Base-by-base conservation (phyloP, 2,329 filamentous ascomycete species). In the Pseudocercospora crystallina region DNA sequence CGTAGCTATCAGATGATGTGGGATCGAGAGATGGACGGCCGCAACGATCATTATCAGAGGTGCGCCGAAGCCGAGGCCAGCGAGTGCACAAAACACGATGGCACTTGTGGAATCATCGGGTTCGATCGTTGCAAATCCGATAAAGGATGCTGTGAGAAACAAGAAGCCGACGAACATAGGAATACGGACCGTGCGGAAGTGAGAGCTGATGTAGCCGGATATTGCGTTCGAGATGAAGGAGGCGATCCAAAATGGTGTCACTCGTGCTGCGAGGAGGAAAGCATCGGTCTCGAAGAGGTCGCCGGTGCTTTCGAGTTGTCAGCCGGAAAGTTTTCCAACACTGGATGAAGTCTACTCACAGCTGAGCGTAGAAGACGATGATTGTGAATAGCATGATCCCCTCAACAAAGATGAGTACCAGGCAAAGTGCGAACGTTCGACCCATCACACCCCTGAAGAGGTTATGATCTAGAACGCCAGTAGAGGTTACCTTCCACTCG, bases 31-130 rank as follows among this genome's bases (percentile, higher is more conserved):
- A 36, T 61, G 58, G 2, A 58, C 46, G 13, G 49, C 56, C 15
- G 54, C 56, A 11, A 61, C 40, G 15, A 59, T 46, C 9, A 60
- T 46, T 7, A 53, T 45, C 10, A 58, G 37, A 63, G 58, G 58
- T 30, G 48, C 51, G n/a, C 47, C 54, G 34, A 60, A 53, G 2
- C 58, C 58, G 38, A 60, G 11, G 17, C 58, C 58, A 10, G 49
- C 49, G 12, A 60, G 47, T 5, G 46, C 53, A 9, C 35, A 40
- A 33, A 55, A 54, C 5, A 51, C 49, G n/a, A 58, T 32, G 14
- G 58, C 56, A 17, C 17, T 53, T 7, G 35, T 54, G 8, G 47
- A 53, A 5, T 60, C 40, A 9, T 35, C 47, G n/a, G 56, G 56
- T 35, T 60, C 35, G 10, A 58, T 34, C 8, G 58, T 59, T 8